Evolutionary conservation across 2,329 filamentous ascomycete species (phyloP).

Genomic region (Fusarium multiceps): DNA sequence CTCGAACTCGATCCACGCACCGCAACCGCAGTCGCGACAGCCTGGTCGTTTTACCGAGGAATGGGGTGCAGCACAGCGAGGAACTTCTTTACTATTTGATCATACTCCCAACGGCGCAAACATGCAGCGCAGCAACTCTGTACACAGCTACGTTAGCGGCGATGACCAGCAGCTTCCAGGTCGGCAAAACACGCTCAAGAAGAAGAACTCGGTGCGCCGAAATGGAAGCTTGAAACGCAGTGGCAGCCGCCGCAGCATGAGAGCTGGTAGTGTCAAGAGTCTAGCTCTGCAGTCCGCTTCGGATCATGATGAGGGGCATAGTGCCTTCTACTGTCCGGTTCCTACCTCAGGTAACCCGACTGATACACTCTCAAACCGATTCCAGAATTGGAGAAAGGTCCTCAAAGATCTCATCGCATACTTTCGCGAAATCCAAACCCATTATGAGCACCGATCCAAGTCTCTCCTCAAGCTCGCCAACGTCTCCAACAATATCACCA

Average conservation of each 20-base stretch:
- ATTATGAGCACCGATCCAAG: slow-evolving; percentile 89
- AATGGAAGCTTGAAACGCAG: slow-evolving; percentile 81
- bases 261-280: slow-evolving; percentile 87
- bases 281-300: slow-evolving; percentile 76
- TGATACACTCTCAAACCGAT: slow-evolving; percentile 85
- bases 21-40: slow-evolving; percentile 39
- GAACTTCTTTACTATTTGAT: slow-evolving; percentile 69
- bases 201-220: slow-evolving; percentile 82
- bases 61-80: slow-evolving; percentile 76
- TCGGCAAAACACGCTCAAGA: slow-evolving; percentile 81
- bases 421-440: slow-evolving; percentile 89
- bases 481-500: slow-evolving; percentile 81
- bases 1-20: slow-evolving; percentile 33
- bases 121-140: slow-evolving; percentile 72
- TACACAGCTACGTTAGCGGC: slow-evolving; percentile 64
- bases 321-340: slow-evolving; percentile 89
- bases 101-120: slow-evolving; percentile 51
- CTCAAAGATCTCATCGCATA: slow-evolving; percentile 95
- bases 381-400: slow-evolving; percentile 97
- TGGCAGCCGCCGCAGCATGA: slow-evolving; percentile 82
- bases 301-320: slow-evolving; percentile 78
- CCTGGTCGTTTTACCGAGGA: slow-evolving; percentile 73
- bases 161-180: slow-evolving; percentile 57
- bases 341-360: slow-evolving; percentile 90
- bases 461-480: slow-evolving; percentile 84